These are phyloP conservation scores for Pseudotulostoma volvatum DNA, from an alignment of 495 filamentous ascomycete species.

Conservation along the genomic window DNA sequence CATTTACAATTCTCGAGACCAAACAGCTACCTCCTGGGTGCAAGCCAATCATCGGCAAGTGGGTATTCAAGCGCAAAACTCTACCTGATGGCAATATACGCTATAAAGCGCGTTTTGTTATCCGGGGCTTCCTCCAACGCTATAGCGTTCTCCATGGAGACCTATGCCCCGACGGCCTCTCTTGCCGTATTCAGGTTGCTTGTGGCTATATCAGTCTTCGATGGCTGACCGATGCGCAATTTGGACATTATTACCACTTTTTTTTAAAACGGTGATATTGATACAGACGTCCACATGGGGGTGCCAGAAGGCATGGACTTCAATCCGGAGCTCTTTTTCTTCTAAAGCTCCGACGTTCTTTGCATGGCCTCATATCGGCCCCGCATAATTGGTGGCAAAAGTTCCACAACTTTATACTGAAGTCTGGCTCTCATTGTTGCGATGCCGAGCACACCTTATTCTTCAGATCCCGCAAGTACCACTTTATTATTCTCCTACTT, in stretches of 20 bases:
- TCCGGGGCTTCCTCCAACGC: conserved; percentile 1
- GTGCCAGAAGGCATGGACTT: not conserved
- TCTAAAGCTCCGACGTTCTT: not conserved
- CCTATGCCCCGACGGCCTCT: not conserved
- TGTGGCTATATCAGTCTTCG: not conserved
- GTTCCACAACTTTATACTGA: not conserved
- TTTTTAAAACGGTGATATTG: not conserved
- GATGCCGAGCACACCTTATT: not conserved
- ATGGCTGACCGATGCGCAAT: not conserved
- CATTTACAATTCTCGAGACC: not conserved
- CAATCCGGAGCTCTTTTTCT: not conserved
- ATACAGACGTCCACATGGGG: not conserved
- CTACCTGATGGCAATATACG: not conserved
- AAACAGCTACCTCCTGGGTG: not conserved
- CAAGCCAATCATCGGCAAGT: conserved; percentile 1
- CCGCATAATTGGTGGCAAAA: not conserved
- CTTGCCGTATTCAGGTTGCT: not conserved
- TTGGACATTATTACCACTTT: not conserved
- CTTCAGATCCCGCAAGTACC: not conserved
- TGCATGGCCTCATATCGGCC: not conserved
- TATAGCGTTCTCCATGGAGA: not conserved
- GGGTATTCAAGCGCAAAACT: not conserved
- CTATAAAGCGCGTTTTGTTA: conserved; percentile 1
- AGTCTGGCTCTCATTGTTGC: not conserved
- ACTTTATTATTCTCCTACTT: not conserved